Conservation (phyloP, 2,329 filamentous ascomycete genomes). For the Coniosporium tulheliwenetii region DNA sequence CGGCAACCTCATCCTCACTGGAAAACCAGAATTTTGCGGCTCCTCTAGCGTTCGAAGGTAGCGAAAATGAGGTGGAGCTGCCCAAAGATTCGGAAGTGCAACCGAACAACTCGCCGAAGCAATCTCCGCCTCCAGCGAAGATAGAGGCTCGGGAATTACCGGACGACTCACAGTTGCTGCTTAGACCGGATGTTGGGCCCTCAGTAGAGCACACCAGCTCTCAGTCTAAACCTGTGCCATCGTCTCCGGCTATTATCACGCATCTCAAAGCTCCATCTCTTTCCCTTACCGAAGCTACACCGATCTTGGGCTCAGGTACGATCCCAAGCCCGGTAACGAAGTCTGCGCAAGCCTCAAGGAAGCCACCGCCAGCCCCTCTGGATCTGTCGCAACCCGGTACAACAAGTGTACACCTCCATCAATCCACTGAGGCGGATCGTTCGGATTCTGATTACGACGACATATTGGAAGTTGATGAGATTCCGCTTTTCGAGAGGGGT, state of each 20-base stretch:
- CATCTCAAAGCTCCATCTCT: constrained; percentile 14
- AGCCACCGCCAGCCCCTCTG: constrained; percentile 72
- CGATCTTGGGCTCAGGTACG: constrained; percentile 17
- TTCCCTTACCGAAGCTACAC: constrained; percentile 22
- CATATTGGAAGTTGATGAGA: constrained; percentile 52
- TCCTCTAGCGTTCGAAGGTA: too few species aligned
- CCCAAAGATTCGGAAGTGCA: too few species aligned
- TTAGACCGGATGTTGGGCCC: too few species aligned
- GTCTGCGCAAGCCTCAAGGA: constrained; percentile 40
- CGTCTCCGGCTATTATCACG: neutral
- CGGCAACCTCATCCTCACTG: too few species aligned
- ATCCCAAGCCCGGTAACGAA: constrained; percentile 19
- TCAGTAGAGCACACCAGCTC: too few species aligned
- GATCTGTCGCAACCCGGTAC: constrained; percentile 42
- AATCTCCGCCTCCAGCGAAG: too few species aligned
- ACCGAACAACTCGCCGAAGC: too few species aligned
- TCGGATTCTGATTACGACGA: constrained; percentile 77
- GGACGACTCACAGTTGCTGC: too few species aligned
- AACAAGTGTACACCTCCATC: constrained; percentile 27
- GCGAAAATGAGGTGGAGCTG: too few species aligned
- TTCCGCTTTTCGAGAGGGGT: constrained; percentile 46
- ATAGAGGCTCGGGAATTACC: too few species aligned
- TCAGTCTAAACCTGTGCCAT: too few species aligned
- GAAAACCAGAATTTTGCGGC: too few species aligned
- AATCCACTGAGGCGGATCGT: constrained; percentile 36